Percentiles rank a stretch among this genome's conserved stretches.
Conservation (phyloP, 2,329 filamentous ascomycete genomes). For the Scolecobasidium constrictum region DNA sequence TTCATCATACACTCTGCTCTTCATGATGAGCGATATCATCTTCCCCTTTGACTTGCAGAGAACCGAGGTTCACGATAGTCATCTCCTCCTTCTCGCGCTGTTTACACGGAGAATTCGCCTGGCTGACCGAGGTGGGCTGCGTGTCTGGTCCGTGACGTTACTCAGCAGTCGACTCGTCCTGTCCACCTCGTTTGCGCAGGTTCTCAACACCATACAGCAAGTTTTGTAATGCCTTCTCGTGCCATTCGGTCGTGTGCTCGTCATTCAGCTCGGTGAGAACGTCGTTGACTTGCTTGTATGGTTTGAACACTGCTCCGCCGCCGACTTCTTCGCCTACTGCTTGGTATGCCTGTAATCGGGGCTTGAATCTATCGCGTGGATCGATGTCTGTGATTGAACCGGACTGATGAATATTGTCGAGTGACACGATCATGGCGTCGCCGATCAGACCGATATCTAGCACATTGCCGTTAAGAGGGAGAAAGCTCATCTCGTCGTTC, state of each 20-base stretch:
- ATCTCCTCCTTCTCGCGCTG: not conserved
- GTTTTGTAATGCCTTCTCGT: constrained; percentile 29
- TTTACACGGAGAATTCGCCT: no score
- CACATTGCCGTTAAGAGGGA: constrained; percentile 54
- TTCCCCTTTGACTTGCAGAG: no score
- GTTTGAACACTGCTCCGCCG: constrained; percentile 13
- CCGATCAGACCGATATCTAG: constrained; percentile 39
- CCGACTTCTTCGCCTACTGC: constrained; percentile 3
- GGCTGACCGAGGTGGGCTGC: no score
- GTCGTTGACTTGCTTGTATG: constrained; percentile 7
- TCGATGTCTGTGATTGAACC: constrained; percentile 35
- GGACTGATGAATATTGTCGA: constrained; percentile 42
- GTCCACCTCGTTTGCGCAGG: constrained; percentile 32
- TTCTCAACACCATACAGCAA: constrained; percentile 38
- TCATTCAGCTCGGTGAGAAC: constrained; percentile 13
- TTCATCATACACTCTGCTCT: no score
- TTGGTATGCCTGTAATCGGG: constrained; percentile 7
- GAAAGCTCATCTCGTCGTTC: constrained; percentile 12
- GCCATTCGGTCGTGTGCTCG: constrained; percentile 15
- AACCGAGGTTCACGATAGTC: no score
- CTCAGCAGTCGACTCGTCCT: not conserved
- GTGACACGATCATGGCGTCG: constrained; percentile 35
- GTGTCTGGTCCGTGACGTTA: no score
- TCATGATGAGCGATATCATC: no score
- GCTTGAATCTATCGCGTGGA: constrained; percentile 17